Conservation (phyloP, 306 rosid genomes). For the Urtica urens region DNA sequence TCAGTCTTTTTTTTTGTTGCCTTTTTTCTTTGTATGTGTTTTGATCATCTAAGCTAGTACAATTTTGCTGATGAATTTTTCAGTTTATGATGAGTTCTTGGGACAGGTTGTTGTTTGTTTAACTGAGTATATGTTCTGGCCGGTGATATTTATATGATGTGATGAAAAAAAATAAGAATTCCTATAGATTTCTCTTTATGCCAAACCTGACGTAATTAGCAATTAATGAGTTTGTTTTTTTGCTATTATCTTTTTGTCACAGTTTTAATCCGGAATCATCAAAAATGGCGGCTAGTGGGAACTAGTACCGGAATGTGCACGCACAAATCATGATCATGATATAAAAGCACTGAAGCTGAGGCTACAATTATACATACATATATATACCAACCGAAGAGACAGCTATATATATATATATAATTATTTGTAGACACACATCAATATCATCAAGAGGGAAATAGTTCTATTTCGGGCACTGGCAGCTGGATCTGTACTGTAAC, state of each 20-base stretch:
- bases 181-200: too few relatives aligned
- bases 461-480: neutral
- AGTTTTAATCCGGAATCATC: slow-evolving; percentile 31
- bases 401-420: neutral
- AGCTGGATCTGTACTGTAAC: slow-evolving; percentile 15
- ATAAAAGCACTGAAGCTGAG: slow-evolving; percentile 18
- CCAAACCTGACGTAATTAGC: slow-evolving; percentile 38
- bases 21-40: neutral
- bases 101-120: neutral
- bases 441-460: too few relatives aligned
- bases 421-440: neutral
- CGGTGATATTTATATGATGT: too few relatives aligned
- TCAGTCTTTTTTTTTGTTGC: neutral
- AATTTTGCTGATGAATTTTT: neutral
- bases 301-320: slow-evolving; percentile 17
- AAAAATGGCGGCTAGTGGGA: slow-evolving; percentile 17
- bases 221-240: slow-evolving; percentile 13
- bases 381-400: too few relatives aligned
- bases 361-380: neutral
- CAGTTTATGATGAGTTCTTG: slow-evolving; percentile 11
- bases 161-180: too few relatives aligned
- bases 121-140: too few relatives aligned
- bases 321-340: slow-evolving; percentile 3
- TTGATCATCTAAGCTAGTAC: neutral
- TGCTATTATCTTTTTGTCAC: slow-evolving; percentile 20